Evolutionary conservation across 163 green algal genomes (phyloP).

Genomic region (Chloroidium sp.): DNA sequence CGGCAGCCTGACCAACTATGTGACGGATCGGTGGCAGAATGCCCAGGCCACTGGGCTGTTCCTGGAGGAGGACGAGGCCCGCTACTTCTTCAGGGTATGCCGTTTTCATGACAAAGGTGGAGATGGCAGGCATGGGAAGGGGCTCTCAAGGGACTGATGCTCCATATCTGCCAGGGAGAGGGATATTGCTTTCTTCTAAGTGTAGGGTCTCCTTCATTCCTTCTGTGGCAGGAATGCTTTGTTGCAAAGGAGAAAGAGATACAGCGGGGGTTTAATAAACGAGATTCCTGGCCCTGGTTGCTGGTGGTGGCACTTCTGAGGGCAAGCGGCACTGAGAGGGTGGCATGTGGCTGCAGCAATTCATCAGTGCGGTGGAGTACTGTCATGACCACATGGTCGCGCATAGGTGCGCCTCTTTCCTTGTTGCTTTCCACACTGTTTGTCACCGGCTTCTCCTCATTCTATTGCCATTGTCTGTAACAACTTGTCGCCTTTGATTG

Average conservation of each 20-base stretch:
- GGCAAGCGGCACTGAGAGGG: too few species aligned
- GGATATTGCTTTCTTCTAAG: too few species aligned
- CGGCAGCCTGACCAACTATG: slow-evolving; percentile 68
- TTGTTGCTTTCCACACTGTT: too few species aligned
- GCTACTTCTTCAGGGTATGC: slow-evolving; percentile 66
- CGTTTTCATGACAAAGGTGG: background rate
- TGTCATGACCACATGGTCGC: slow-evolving; percentile 73
- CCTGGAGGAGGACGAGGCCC: slow-evolving; percentile 63
- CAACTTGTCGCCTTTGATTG: too few species aligned
- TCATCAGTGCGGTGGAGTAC: slow-evolving; percentile 74
- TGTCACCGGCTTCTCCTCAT: too few species aligned
- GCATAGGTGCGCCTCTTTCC: slow-evolving; percentile 27
- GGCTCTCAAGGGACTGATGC: background rate
- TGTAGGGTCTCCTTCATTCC: too few species aligned
- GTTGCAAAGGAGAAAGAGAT: background rate
- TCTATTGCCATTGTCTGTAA: too few species aligned
- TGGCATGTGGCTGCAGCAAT: slow-evolving; percentile 45
- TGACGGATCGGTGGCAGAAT: slow-evolving; percentile 33
- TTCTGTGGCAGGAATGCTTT: background rate
- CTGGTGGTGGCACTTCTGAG: too few species aligned
- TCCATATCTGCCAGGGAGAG: too few species aligned
- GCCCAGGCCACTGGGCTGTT: slow-evolving; percentile 57
- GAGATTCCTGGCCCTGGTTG: too few species aligned
- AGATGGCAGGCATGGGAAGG: background rate
- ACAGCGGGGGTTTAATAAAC: too few species aligned